phyloP scores from a whole-genome alignment of 192 early-diverging fungal species.

The Backusella australiensis region DNA sequence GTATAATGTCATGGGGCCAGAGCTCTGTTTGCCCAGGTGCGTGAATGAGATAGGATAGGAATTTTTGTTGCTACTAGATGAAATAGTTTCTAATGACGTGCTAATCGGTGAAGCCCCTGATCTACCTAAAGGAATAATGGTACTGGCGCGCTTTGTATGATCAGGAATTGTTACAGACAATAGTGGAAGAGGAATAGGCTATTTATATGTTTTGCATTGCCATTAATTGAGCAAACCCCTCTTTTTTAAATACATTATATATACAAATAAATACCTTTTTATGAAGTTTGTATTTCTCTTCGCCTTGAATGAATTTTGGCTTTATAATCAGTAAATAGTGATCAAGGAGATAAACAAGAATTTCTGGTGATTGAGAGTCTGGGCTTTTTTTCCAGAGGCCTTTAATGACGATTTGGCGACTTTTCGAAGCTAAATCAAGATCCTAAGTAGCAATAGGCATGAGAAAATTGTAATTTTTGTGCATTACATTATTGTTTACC shows the following conservation, averaged over 20 bases:
- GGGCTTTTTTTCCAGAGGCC: slow-evolving; percentile 69
- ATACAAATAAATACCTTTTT: slow-evolving; percentile 35
- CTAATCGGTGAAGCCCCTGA: neutral
- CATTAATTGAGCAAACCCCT: neutral
- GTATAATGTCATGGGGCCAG: slow-evolving; percentile 65
- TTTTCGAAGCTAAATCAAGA: slow-evolving; percentile 67
- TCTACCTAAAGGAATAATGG: slow-evolving; percentile 33
- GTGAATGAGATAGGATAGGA: slow-evolving; percentile 13
- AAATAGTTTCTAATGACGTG: neutral
- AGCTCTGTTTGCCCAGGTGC: slow-evolving; percentile 31
- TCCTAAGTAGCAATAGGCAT: slow-evolving; percentile 50
- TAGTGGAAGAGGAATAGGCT: slow-evolving; percentile 83
- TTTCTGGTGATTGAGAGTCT: slow-evolving; percentile 61
- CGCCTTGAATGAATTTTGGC: slow-evolving; percentile 55
- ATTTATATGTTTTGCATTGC: slow-evolving; percentile 24
- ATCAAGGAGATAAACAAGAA: slow-evolving; percentile 85
- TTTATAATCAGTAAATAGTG: slow-evolving; percentile 78
- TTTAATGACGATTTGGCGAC: slow-evolving; percentile 73
- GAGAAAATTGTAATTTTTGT: neutral
- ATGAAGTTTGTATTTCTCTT: slow-evolving; percentile 62
- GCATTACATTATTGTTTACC: slow-evolving; percentile 5
- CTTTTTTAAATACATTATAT: slow-evolving; percentile 15
- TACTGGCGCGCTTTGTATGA: slow-evolving; percentile 24
- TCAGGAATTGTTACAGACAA: slow-evolving; percentile 51
- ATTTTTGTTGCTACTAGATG: neutral